Evolutionary conservation across 345 rosid genomes (phyloP), one percentile per base, ranked within the genome.

Genomic region (Viola odorata): DNA sequence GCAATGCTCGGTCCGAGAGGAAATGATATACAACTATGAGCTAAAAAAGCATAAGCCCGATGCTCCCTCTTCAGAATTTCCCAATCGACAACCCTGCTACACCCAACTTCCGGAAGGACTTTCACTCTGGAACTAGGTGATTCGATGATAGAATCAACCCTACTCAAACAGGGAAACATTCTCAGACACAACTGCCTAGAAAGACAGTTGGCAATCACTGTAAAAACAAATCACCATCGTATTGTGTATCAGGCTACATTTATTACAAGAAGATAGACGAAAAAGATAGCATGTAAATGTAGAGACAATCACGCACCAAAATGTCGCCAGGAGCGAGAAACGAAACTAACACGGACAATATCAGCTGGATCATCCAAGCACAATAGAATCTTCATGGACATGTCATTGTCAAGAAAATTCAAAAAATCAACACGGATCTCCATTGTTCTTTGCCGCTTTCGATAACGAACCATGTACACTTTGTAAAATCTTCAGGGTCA

Each of bases 301-400:
- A 47, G 11, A 10, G 5, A 8, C 1, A 61, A 50, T 38, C 3
- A 63, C 83, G 76, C 71, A 95, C 99, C 95, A 62, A 82, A 85
- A 5, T 62, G 55, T 44, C 82, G 80, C 95, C 95, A 95, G 5
- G 70, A 65, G 40, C 65, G 85, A 12, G 99, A 95, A 58, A 85
- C 91, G 42, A 75, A 77, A 74, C 87, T 72, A 40, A 74, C 82
- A 67, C 83, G 82, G 54, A 81, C 80, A 73, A 88, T 70, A 79
- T 91, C 99, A 53, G 86, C 63, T 45, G 83, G 82, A 62, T 86
- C 87, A 11, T 80, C 87, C 53, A 86, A 80, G 66, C 66, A 71
- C 50, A 60, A 55, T 13, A 95, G 73, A 55, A 95, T 81, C 17
- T 78, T 64, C 41, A 73, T 11, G 0, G 77, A 80, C 76, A 61